Base-by-base conservation (phyloP, 2,329 filamentous ascomycete species). In the Xylariaceae sp. region DNA sequence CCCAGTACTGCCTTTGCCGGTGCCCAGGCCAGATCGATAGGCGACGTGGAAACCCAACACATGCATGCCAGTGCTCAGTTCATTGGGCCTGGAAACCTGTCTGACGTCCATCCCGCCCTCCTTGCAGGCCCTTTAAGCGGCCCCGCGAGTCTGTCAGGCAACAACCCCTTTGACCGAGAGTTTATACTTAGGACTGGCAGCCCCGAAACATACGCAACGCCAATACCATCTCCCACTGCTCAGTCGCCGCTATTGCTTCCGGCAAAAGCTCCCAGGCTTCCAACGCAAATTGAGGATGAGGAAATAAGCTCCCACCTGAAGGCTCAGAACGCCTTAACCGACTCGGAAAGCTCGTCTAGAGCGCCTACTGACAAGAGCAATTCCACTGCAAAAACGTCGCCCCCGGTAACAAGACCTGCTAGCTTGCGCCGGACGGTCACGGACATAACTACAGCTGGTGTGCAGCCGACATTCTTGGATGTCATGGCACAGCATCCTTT, bases 41-140 rank as follows among this genome's bases (percentile, higher is more conserved):
- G 91, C 27, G 91, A 97, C 71, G 76, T 89, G 50, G 92, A 96
- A 64, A 81, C 91, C 47, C 90, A 96, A 71, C 87, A 86, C 65
- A 91, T 96, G 87, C 82, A 96, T 58, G 86, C 89, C 44, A 85
- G 86, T 65, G 89, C 91, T 46, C 89, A 92, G 62, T 73, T 96
- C 29, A 83, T 92, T 53, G 86, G 84, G 19, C 80, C 84, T 39
- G 84, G 85, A 51, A 85, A 84, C 58, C 70, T 85, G 34, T 79
- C 78, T 31, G 74, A 76, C 57, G 68, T 72, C 9, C 77, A 79
- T 50, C 65, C 72, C 45, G 67, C 68, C 61, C 71, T 69, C 63
- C 64, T 68, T 5, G 64, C 60, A 67, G 88, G 86, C 3, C 89
- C 92, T 37, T 70, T 95, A 49, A 96, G 87, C 1, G 91, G 91